Evolutionary conservation across 176 grass and related monocot genomes (phyloP).

Genomic region (Metroxylon sagu): DNA sequence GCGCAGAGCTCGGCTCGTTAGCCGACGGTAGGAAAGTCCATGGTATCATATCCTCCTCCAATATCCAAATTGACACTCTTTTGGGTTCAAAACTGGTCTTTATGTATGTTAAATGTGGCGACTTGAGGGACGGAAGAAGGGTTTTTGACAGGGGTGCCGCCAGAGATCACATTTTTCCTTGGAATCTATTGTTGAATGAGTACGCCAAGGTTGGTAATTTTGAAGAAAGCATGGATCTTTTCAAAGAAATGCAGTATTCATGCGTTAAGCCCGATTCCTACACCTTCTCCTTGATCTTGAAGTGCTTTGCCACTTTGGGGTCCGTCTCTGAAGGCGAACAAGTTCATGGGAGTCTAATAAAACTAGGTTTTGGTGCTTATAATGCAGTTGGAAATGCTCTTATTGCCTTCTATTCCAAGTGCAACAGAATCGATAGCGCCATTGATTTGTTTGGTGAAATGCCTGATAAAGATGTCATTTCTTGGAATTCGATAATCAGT

Average conservation of each 20-base stretch:
- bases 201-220: conserved; percentile 48
- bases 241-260: conserved; percentile 46
- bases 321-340: conserved; percentile 32
- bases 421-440: conserved; percentile 37
- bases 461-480: conserved; percentile 56
- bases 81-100: conserved; percentile 68
- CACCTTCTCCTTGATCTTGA: conserved; percentile 58
- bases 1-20: conserved; percentile 41
- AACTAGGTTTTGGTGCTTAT: conserved; percentile 48
- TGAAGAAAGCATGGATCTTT: conserved; percentile 54
- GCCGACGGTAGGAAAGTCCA: conserved; percentile 51
- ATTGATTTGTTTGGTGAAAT: conserved; percentile 56
- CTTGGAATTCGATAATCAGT: conserved; percentile 74
- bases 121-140: conserved; percentile 41
- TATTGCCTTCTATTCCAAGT: conserved; percentile 58
- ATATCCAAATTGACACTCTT: conserved; percentile 28
- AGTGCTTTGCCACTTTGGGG: conserved; percentile 46
- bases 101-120: conserved; percentile 75
- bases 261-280: conserved; percentile 46
- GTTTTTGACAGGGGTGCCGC: conserved; percentile 44
- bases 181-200: conserved; percentile 61
- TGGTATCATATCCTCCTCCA: conserved; percentile 32
- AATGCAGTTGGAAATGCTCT: conserved; percentile 69
- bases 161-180: conserved; percentile 31
- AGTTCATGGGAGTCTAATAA: conserved; percentile 49